Evolutionary conservation across 176 grass and related monocot genomes (phyloP).

Genomic region (Oryza coarctata): DNA sequence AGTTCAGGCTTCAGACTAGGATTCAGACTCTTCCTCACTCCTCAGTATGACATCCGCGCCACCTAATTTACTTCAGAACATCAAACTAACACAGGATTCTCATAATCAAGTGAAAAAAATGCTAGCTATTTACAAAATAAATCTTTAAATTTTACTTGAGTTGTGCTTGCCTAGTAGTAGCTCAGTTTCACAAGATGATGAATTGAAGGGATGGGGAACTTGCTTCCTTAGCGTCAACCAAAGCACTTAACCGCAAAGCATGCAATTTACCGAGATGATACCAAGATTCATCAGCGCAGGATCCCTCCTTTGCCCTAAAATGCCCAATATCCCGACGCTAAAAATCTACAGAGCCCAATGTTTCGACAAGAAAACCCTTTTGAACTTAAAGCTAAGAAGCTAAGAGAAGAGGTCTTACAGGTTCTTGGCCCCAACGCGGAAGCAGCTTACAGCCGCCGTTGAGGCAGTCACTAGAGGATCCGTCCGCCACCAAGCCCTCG

Average conservation of each 20-base stretch:
- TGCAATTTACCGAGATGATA: neutral
- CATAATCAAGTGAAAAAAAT: neutral
- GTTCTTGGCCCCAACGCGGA: conserved; percentile 9
- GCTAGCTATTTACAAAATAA: neutral
- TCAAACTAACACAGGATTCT: neutral
- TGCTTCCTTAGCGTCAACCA: neutral
- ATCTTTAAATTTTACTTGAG: neutral
- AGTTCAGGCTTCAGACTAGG: neutral
- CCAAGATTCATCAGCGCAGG: neutral
- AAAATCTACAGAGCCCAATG: neutral
- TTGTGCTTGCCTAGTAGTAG: neutral
- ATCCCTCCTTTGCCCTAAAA: neutral
- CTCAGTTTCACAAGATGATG: conserved; percentile 4
- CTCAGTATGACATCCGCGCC: neutral
- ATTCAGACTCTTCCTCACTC: neutral
- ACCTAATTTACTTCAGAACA: neutral
- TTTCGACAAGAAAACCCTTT: neutral
- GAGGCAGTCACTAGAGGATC: neutral
- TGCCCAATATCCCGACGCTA: neutral
- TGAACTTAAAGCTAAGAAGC: neutral
- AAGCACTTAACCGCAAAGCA: neutral
- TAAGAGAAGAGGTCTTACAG: conserved; percentile 30
- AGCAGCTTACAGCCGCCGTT: neutral
- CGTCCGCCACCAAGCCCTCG: conserved; percentile 32
- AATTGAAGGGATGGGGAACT: neutral